Base-by-base conservation (phyloP, 2,329 filamentous ascomycete species). In the Emergomyces orientalis region DNA sequence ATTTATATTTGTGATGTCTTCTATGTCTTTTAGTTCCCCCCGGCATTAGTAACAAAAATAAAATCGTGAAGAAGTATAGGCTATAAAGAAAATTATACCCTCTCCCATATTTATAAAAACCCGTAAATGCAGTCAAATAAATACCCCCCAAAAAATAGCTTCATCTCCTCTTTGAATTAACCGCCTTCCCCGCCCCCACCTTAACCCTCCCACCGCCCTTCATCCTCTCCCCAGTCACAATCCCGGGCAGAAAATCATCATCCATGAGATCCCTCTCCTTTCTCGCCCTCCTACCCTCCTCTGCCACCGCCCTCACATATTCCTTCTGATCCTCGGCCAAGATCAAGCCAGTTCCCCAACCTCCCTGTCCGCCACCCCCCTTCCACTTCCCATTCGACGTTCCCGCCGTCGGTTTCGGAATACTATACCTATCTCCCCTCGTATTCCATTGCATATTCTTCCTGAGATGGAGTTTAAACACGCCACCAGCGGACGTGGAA, bases 381-480 rank as follows among this genome's bases (percentile, higher is more conserved):
- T 79, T 84, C 75, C 77, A 81, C 74, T 91, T 91, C 56, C 91
- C 91, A 74, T 86, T 96, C 7, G 92, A 78, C 17, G 84, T 88
- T 1, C 94, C 94, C 65, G 89, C 86, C 14, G 89, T 84, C 0
- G 94, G 90, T 79, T 97, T 97, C 1, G 94, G 94, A 54, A 99
- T 86, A 74, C 91, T 95, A 80, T 88, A 99, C 45, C 90, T 85
- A 75, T 97, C 94, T 60, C 94, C 94, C 30, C 92, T 84, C 68
- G 88, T 96, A 77, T 96, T 97, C 87, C 88, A 96, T 77, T 97
- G 91, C 81, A 94, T 96, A 75, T 96, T 96, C 76, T 87, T 88
- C 81, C 96, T 96, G 64, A 99, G 80, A 73, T 97, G 90, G 64
- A 99, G 77, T 64, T 84, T 86, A 78, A 97, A 95, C 69, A 87